These are phyloP conservation scores for Ammopiptanthus mongolicus DNA, from an alignment of 306 rosid species.

Conservation along the genomic window DNA sequence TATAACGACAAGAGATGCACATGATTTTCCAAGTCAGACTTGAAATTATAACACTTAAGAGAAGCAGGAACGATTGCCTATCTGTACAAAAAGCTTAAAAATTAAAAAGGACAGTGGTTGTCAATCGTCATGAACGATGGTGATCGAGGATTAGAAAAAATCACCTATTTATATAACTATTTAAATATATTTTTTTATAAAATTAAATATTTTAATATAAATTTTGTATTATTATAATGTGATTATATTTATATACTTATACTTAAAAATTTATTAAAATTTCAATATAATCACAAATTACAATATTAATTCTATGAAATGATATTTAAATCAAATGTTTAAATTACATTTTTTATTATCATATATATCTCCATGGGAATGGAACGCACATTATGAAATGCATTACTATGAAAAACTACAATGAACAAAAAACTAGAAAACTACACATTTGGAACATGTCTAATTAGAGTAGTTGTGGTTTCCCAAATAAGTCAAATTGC, in stretches of 20 bases:
- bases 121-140: not conserved
- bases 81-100: not conserved
- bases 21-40: not conserved
- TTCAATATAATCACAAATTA: no score
- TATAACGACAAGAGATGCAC: not conserved
- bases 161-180: no score
- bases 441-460: not conserved
- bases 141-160: no score
- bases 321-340: no score
- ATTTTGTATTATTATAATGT: no score
- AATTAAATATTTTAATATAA: no score
- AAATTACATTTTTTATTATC: no score
- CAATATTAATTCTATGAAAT: no score
- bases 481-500: not conserved
- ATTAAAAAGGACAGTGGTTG: not conserved
- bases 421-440: not conserved
- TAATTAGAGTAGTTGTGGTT: not conserved
- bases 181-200: no score
- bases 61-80: not conserved
- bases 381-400: not conserved
- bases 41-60: slow-evolving; percentile 2
- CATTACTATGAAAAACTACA: not conserved
- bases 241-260: no score
- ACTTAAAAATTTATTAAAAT: no score
- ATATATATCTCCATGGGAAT: no score